Percentiles rank a stretch among this genome's conserved stretches.
These are phyloP conservation scores for Colletotrichum truncatum DNA, from an alignment of 2,329 filamentous ascomycete genomes.

Conservation along the genomic window DNA sequence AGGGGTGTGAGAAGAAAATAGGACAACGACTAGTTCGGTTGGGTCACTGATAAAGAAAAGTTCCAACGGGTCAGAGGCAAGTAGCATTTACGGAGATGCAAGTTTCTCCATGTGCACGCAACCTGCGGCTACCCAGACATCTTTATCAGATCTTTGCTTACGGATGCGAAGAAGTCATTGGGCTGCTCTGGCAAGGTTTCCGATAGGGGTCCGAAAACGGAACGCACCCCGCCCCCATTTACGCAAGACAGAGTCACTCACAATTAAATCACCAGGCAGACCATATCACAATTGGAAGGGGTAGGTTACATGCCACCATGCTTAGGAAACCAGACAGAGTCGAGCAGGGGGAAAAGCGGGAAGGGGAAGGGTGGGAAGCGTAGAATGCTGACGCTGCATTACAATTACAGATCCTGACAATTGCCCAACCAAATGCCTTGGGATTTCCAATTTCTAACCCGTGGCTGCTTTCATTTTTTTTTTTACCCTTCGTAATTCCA, in stretches of 20 bases:
- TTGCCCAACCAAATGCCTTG: conserved; percentile 8
- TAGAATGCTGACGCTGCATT: conserved; percentile 16
- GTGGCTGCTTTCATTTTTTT: no score
- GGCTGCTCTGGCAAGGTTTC: neutral
- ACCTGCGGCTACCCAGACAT: neutral
- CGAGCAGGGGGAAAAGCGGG: no score
- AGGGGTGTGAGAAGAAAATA: neutral
- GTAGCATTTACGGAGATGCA: conserved; percentile 20
- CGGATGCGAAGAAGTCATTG: neutral
- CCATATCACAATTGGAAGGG: neutral
- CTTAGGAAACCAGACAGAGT: no score
- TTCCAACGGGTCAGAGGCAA: no score
- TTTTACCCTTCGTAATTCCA: no score
- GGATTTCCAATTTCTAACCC: conserved; percentile 1
- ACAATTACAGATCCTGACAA: neutral
- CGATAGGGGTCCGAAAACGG: conserved; percentile 29
- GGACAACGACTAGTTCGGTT: no score
- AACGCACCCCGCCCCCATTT: conserved; percentile 8
- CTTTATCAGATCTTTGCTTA: conserved; percentile 20
- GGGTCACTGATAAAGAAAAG: no score
- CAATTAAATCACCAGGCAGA: neutral
- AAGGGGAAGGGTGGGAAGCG: neutral
- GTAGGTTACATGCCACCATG: no score
- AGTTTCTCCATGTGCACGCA: neutral
- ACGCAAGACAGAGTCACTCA: neutral